Evolutionary conservation across 2,329 filamentous ascomycete genomes (phyloP), one percentile per base, ranked within the genome.

Genomic region (Cryoendolithus antarcticus): DNA sequence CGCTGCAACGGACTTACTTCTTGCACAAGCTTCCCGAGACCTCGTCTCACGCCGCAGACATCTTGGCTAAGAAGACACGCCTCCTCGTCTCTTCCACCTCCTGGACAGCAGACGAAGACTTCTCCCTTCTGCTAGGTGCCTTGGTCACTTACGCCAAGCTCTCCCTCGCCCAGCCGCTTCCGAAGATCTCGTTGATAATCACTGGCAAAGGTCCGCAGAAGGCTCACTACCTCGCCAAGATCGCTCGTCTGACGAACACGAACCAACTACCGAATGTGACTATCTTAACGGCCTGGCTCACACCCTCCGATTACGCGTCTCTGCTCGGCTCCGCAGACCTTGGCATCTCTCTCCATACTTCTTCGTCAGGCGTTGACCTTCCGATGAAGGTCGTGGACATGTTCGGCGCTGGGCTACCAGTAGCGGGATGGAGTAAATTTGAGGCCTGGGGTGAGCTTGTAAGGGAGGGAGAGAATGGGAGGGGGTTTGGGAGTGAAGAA

Each of bases 371-470:
- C 1, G 86, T 98, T 0, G 91, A 98, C 61, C 67, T 98, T 12
- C 91, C 91, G 0, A 98, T 98, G 91, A 98, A 98, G 63, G 86
- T 98, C 1, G 88, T 98, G 9, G 91, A 98, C 58, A 95, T 98
- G 88, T 96, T 98, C 58, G 91, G 91, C 2, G 82, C 88, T 0
- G 91, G 89, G 0, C 66, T 98, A 21, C 91, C 91, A 0, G 91
- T 98, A 0, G 79, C 81, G 0, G 89, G 86, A 3, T 96, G 91
- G 71, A 75, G 75, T 19, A 72, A 74, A 2, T 98, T 93, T 55
- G 79, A 88, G 56, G 89, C 88, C 45, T 94, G 93, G 71, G 69
- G 75, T 2, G 91, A 98, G 63, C 66, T 98, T n/a, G 83, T 98
- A 19, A 80, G 74, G 38, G 88, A 96, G 53, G 82, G 83, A 0